Evolutionary conservation across 2,329 filamentous ascomycete genomes (phyloP), one percentile per base, ranked within the genome.

Genomic region (Eutypella sp.): DNA sequence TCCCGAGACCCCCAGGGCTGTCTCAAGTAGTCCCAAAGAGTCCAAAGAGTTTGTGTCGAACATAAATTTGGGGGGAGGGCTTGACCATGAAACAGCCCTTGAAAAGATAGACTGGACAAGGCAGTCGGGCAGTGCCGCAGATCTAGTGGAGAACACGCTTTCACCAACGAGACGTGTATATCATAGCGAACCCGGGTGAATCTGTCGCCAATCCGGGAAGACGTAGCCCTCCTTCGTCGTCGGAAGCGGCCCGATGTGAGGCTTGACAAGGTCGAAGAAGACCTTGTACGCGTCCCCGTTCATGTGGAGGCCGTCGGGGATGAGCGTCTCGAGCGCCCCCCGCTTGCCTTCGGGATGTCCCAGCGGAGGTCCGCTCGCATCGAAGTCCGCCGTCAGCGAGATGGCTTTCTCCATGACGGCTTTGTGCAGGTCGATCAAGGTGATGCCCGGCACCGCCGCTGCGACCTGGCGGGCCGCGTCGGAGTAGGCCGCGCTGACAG

Each of bases 401-500:
- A 66, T 79, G 70, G 65, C 91, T 76, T 79, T 74, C 45, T 79
- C 73, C 82, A 95, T 88, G 57, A 96, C 76, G 0, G 81, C 81
- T 49, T 79, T 77, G 81, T 88, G 95, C 2, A 97, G 75, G 65
- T 97, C 89, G 19, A 95, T 70, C 2, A 92, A 76, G 0, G 81
- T 74, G 3, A 92, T 72, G 2, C 77, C 85, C 0, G 87, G 71
- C 42, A 84, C 74, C 48, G 82, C 76, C 11, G 81, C 79, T 7
- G 86, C 88, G 76, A 96, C 65, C 62, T 73, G 65, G 70, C 87
- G 58, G 73, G 84, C 66, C 67, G 73, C 57, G 66, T 79, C 57
- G 66, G 88, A 63, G 72, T 87, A 71, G 71, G 76, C 54, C 42
- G 79, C 70, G 58, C 68, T 75, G 54, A 72, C 71, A 54, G 66